Base-by-base conservation (phyloP, 805 yeast genomes). In the Cyberlindnera meyerae region DNA sequence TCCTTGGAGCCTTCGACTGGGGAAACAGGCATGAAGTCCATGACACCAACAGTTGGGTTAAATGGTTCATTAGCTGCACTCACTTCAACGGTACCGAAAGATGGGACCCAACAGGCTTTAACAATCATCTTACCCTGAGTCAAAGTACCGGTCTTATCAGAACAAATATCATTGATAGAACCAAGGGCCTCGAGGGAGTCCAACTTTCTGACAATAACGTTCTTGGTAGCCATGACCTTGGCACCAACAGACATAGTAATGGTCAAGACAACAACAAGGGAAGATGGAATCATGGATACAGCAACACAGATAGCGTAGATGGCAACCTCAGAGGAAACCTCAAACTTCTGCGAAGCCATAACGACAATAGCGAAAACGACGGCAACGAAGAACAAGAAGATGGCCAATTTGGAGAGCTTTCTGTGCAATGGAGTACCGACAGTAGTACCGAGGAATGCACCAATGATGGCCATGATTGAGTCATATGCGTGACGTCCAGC, bases 161-260 rank as follows among this genome's bases (percentile, higher is more conserved):
- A 82, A 55, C 90, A 82, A 45, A 82, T 79, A 47, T 81, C 87
- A 47, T 80, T 79, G 38, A 83, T 81, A 14, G 87, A 81, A 17
- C 93, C 93, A 30, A 82, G 65, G 27, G 85, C 87, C 53, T 82
- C 93, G 32, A 82, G 67, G 2, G 90, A 80, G 55, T 82, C 90
- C 44, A 82, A 66, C 48, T 80, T 83, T 50, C 90, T 69, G 7
- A 84, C 85, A 59, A 82, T 77, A 24, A 83, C 93, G 48, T 79
- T 66, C 53, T 78, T 71, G 27, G 66, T 57, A n/a, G 77, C 79
- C 62, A 86, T 77, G 27, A 73, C 77, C 50, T 77, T 76, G 45
- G 95, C 78, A 44, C 94, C 82, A 49, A 79, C 79, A 1, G 90
- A 87, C 89, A 83, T 82, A 1, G 90, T 82, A 45, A 83, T 82